Base-by-base conservation (phyloP, 2,329 filamentous ascomycete species). In the Penicillium sp. region DNA sequence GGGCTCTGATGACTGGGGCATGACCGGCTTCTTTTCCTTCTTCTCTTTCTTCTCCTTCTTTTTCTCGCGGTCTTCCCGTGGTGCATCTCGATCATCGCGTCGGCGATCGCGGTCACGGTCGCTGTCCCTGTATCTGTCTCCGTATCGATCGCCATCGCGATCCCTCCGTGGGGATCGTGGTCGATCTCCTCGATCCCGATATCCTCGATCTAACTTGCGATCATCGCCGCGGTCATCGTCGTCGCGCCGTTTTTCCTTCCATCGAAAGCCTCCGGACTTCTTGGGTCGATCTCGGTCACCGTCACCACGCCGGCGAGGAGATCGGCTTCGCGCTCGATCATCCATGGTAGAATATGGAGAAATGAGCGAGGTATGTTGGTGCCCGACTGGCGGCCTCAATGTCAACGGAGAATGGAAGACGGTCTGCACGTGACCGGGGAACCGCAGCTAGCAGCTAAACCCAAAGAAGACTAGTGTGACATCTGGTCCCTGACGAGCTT, bases 1-100 rank as follows among this genome's bases (percentile, higher is more conserved):
- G 50, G 90, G 87, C 67, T 95, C 88, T 5, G 78, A 74, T 35
- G 68, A 71, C 55, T 70, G 65, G 7, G 75, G 65, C 27, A 69
- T 55, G 7, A 67, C 60, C 0, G 63, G 57, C n/a, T 65, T 63
- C 55, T 69, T 68, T 2, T 38, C 35, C 46, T 68, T 61, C 38
- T 61, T 62, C 44, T 62, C 60, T 48, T 61, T 74, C 48, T 74
- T 73, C 45, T 76, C 70, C 48, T 75, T 74, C 53, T 74, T 77
- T 67, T 66, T 75, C 61, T 53, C 65, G 36, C 70, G 64, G 42
- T 70, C 72, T 35, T 69, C 64, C 18, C 51, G 57, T n/a, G 64
- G 62, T 28, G 60, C 63, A 46, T 64, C 60, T 53, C 56, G 57
- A 45, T 67, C 59, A 30, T 62, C 62, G 53, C 56, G 54, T 49